Evolutionary conservation across 129 eudicot genomes (phyloP), one percentile per base, ranked within the genome.

Genomic region (Centella asiatica): DNA sequence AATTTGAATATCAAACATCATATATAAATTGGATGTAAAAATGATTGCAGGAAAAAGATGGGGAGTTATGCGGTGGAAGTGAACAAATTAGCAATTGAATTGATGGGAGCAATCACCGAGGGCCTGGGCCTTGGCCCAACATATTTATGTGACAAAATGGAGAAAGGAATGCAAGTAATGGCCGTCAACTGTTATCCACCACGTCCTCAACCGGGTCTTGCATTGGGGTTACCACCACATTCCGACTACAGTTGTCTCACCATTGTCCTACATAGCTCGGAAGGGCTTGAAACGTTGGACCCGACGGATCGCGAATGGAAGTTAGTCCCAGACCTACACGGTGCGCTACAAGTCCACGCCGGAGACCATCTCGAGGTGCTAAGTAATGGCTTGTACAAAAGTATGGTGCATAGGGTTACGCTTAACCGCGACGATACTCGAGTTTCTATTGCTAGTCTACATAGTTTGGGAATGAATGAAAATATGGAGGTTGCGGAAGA

Each of bases 341-440:
- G 82, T 7, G 80, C 86, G 29, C 68, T 87, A 37, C 83, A 69
- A 34, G 86, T 87, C 61, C 76, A 71, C 14, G 71, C 81, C 0
- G 93, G 88, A 0, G 93, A 88, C 72, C 94, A 84, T 7, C 39
- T 81, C 3, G 94, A 84, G 64, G 89, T 88, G n/a, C 77, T 84
- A 29, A 84, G 83, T 57, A 88, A 88, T 53, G 86, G 94, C 14
- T 42, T 60, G 18, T 84, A 81, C 76, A 79, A 74, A 64, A 77
- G 89, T 59, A 70, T 79, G 58, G 57, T 81, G 22, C 94, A 88
- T 45, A 69, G 78, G 57, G 96, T 72, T 14, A 68, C 64, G 0
- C 63, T 81, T 12, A 88, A 70, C 50, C 64, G 57, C 7, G 73
- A 81, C 25, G 77, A 13, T 57, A 69, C 72, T 5, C 56, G 94